These are phyloP conservation scores for Arabis alpina DNA, from an alignment of 345 rosid species.

Conservation along the genomic window DNA sequence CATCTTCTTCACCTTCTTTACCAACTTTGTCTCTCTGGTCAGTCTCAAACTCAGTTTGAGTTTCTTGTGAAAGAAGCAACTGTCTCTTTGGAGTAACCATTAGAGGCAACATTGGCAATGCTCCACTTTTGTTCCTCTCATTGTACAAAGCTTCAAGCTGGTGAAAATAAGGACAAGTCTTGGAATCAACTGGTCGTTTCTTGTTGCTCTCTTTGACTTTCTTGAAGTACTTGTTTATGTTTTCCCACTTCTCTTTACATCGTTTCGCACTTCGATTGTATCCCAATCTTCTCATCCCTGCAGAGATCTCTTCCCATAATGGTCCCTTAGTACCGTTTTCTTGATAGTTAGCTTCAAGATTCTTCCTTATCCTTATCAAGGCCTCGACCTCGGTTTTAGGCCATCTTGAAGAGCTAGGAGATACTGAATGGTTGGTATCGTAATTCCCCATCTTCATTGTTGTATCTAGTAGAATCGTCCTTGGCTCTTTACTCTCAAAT, in stretches of 20 bases:
- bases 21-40: conserved; percentile 30
- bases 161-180: conserved; percentile 86
- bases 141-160: conserved; percentile 73
- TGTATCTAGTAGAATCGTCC: conserved; percentile 19
- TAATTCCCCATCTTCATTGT: conserved; percentile 33
- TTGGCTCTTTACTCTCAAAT: conserved; percentile 39
- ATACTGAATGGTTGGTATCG: conserved; percentile 25
- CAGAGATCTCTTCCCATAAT: conserved; percentile 87
- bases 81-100: conserved; percentile 74
- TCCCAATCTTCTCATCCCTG: conserved; percentile 67
- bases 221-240: conserved; percentile 94
- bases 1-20: conserved; percentile 46
- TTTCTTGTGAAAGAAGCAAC: conserved; percentile 55
- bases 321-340: conserved; percentile 77
- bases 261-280: conserved; percentile 77
- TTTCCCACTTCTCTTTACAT: conserved; percentile 98
- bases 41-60: conserved; percentile 24
- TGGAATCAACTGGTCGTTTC: conserved; percentile 72
- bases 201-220: conserved; percentile 80
- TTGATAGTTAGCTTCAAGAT: conserved; percentile 63
- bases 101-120: conserved; percentile 46
- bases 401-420: conserved; percentile 76
- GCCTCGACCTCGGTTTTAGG: conserved; percentile 84
- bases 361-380: conserved; percentile 62
- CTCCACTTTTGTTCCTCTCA: conserved; percentile 51